phyloP scores from a whole-genome alignment of 2,329 filamentous ascomycete genomes.

The Cercospora brassicicola region DNA sequence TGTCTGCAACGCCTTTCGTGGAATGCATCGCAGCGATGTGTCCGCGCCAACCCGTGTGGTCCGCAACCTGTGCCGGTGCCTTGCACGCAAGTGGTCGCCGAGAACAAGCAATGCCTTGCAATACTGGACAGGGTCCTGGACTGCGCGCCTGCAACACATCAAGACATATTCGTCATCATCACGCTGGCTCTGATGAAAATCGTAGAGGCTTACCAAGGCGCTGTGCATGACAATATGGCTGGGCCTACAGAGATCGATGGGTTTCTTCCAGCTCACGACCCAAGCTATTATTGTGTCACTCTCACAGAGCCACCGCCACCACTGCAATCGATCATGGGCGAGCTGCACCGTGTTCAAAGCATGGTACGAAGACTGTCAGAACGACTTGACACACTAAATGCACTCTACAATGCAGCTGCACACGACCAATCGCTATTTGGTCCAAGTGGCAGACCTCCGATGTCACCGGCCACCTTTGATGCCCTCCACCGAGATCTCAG shows the following conservation, averaged over 20 bases:
- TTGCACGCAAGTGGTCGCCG: neutral
- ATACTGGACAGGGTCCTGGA: neutral
- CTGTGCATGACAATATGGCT: conserved; percentile 31
- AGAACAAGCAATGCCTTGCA: neutral
- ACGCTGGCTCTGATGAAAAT: neutral
- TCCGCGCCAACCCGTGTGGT: neutral
- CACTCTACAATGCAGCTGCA: neutral
- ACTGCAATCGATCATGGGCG: neutral
- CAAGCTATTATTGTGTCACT: neutral
- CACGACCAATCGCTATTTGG: neutral
- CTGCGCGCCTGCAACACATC: neutral
- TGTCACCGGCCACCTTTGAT: neutral
- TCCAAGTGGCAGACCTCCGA: neutral
- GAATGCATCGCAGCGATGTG: neutral
- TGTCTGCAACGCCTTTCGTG: neutral
- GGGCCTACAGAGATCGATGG: neutral
- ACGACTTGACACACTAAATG: neutral
- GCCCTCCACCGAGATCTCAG: neutral
- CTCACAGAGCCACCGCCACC: neutral
- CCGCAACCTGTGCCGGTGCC: neutral
- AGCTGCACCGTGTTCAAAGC: neutral
- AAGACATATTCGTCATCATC: neutral
- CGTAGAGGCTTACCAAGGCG: neutral
- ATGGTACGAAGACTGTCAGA: neutral
- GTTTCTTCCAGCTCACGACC: neutral